Evolutionary conservation across 768 basidiomycete species (phyloP).

Genomic region (Rhizopogon vesiculosus): DNA sequence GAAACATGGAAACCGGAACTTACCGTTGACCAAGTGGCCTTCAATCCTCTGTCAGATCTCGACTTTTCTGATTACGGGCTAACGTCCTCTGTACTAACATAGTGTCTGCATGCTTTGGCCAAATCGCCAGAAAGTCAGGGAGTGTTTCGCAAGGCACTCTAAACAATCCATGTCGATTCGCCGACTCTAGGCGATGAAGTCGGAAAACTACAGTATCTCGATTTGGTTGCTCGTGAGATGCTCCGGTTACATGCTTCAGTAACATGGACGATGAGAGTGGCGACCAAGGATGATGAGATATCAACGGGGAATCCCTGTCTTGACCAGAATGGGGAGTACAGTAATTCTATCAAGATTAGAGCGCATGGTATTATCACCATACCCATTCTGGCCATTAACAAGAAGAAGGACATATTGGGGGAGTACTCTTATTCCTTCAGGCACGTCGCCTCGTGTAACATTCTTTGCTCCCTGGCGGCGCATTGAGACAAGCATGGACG

Average conservation of each 20-base stretch:
- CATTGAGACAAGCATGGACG: conserved; percentile 38
- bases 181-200: conserved; percentile 24
- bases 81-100: conserved; percentile 51
- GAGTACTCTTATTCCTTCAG: conserved; percentile 59
- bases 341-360: conserved; percentile 32
- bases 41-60: conserved; percentile 61
- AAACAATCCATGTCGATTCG: conserved; percentile 17
- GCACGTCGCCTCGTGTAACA: conserved; percentile 28
- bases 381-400: conserved; percentile 58
- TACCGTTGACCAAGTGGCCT: conserved; percentile 41
- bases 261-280: conserved; percentile 54
- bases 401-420: conserved; percentile 53
- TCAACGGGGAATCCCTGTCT: conserved; percentile 37
- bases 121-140: conserved; percentile 41
- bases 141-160: conserved; percentile 42
- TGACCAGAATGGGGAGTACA: conserved; percentile 26
- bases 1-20: not conserved
- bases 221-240: conserved; percentile 56
- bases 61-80: conserved; percentile 60
- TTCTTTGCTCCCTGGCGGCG: conserved; percentile 17
- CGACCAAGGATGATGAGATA: conserved; percentile 42
- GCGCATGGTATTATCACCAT: conserved; percentile 55
- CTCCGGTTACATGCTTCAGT: conserved; percentile 54
- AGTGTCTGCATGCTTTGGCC: conserved; percentile 57
- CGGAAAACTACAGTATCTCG: conserved; percentile 48